These are phyloP conservation scores for Candida tibetensis DNA, from an alignment of 805 yeast genomes.

Conservation along the genomic window DNA sequence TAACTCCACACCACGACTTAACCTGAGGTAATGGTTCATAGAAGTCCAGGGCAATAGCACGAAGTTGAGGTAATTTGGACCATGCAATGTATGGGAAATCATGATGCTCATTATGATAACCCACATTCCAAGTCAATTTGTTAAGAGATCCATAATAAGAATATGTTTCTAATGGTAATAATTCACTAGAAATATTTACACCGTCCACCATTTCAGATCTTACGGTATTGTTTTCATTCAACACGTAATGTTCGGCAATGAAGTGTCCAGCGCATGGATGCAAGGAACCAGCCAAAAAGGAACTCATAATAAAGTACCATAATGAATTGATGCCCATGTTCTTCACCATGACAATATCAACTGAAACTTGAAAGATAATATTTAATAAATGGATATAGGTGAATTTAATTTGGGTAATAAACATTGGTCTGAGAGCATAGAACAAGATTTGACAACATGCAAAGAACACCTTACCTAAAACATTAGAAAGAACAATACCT, in stretches of 20 bases:
- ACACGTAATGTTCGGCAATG: slow-evolving; percentile 88
- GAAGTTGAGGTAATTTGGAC: slow-evolving; percentile 68
- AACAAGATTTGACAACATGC: slow-evolving; percentile 87
- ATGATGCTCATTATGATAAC: slow-evolving; percentile 92
- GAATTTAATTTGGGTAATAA: slow-evolving; percentile 69
- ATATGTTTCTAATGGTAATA: slow-evolving; percentile 72
- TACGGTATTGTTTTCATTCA: slow-evolving; percentile 52
- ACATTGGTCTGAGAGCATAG: slow-evolving; percentile 89
- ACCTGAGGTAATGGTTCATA: slow-evolving; percentile 78
- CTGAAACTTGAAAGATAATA: slow-evolving; percentile 54
- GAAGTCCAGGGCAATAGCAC: slow-evolving; percentile 71
- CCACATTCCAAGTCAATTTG: slow-evolving; percentile 84
- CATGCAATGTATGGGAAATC: slow-evolving; percentile 94
- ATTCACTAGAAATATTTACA: slow-evolving; percentile 26
- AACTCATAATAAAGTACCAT: slow-evolving; percentile 65
- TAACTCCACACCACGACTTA: slow-evolving; percentile 73
- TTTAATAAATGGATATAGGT: slow-evolving; percentile 74
- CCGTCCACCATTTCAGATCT: slow-evolving; percentile 21
- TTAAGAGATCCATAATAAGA: slow-evolving; percentile 85
- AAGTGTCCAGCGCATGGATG: slow-evolving; percentile 96
- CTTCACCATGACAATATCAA: slow-evolving; percentile 56
- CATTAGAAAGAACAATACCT: slow-evolving; percentile 68
- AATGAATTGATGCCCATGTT: slow-evolving; percentile 65
- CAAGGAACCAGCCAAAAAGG: slow-evolving; percentile 85
- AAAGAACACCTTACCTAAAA: slow-evolving; percentile 85